Evolutionary conservation across 1,284 basidiomycete genomes (phyloP).

Genomic region (Melampsora americana): DNA sequence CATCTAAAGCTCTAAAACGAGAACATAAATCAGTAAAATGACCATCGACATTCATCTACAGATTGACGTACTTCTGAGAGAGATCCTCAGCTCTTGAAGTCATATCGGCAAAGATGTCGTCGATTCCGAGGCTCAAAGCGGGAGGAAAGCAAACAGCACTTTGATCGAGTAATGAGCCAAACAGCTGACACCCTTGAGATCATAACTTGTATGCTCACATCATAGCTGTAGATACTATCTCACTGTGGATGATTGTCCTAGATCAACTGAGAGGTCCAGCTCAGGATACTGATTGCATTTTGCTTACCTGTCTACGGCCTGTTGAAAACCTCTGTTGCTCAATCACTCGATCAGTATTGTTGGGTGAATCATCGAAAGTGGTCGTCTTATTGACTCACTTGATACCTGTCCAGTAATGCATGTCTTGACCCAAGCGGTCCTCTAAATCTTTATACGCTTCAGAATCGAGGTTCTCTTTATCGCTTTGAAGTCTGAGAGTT

Average conservation of each 20-base stretch:
- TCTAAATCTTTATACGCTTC: constrained; percentile 12
- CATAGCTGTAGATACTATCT: constrained; percentile 22
- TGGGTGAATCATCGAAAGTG: not conserved
- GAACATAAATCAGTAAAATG: not conserved
- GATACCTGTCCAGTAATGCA: constrained; percentile 18
- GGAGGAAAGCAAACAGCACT: constrained; percentile 34
- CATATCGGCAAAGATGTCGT: constrained; percentile 34
- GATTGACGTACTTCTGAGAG: constrained; percentile 20
- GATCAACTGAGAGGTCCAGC: too few relatives aligned
- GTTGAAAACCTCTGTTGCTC: constrained; percentile 2
- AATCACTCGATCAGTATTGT: not conserved
- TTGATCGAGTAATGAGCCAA: too few relatives aligned
- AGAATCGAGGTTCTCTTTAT: constrained; percentile 35
- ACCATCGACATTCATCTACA: not conserved
- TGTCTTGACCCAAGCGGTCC: constrained; percentile 18
- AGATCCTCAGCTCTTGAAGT: constrained; percentile 31
- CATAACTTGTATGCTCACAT: not conserved
- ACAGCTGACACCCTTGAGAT: too few relatives aligned
- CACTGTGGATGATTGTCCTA: not conserved
- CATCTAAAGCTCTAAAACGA: constrained; percentile 14
- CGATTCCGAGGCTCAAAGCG: constrained; percentile 10
- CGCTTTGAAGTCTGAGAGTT: constrained; percentile 7
- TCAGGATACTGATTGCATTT: too few relatives aligned
- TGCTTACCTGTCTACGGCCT: constrained; percentile 9
- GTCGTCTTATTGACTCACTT: not conserved